A percentile compares a stretch with the other conserved stretches of the same genome.
Conservation (phyloP, 2,329 filamentous ascomycete species). For the Pyricularia sp. region DNA sequence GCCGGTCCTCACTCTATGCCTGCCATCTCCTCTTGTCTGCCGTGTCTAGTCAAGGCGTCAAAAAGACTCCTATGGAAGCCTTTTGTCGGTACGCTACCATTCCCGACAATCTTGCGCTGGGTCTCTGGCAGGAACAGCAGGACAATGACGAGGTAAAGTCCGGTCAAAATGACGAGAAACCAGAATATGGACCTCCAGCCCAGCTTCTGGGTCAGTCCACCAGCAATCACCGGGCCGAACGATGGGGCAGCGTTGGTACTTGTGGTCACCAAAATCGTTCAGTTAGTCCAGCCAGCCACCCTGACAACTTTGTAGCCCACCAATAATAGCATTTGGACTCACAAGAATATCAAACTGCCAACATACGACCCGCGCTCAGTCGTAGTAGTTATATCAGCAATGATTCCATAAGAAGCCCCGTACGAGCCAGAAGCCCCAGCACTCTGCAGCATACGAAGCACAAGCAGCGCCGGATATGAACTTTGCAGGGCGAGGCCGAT, state of each 20-base stretch:
- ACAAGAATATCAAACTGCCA: conserved; percentile 15
- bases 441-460: conserved; percentile 36
- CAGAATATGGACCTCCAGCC: conserved; percentile 44
- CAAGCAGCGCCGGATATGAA: conserved; percentile 28
- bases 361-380: conserved; percentile 45
- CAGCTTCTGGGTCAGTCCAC: conserved; percentile 33
- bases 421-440: conserved; percentile 18
- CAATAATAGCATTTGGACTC: too few species aligned
- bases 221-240: conserved; percentile 43
- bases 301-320: too few species aligned
- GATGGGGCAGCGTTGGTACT: too few species aligned
- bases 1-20: neutral
- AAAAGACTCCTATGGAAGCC: neutral
- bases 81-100: conserved; percentile 13
- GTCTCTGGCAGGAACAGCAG: conserved; percentile 40
- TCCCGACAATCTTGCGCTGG: conserved; percentile 33
- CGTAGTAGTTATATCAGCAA: conserved; percentile 36
- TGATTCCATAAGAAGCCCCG: neutral
- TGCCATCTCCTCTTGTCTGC: neutral
- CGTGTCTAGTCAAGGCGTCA: neutral
- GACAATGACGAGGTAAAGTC: conserved; percentile 21
- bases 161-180: conserved; percentile 34
- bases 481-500: conserved; percentile 29
- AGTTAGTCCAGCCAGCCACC: too few species aligned
- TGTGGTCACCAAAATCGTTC: too few species aligned